phyloP scores from a whole-genome alignment of 2,329 filamentous ascomycete species.

The Phyllosticta citriasiana region DNA sequence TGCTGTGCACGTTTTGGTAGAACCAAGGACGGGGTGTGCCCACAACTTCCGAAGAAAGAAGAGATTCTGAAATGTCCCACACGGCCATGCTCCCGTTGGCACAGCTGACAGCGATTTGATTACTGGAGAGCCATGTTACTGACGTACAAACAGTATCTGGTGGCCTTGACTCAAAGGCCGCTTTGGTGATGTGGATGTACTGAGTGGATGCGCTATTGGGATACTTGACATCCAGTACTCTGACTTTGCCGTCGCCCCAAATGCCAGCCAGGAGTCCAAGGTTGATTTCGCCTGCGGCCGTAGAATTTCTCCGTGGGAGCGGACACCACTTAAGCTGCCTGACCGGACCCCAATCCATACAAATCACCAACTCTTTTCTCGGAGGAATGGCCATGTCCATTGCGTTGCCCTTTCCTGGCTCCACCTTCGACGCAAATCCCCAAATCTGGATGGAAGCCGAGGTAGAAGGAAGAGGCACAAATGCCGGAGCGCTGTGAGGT shows the following conservation, averaged over 20 bases:
- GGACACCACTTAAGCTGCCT: slow-evolving; percentile 49
- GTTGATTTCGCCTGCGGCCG: slow-evolving; percentile 19
- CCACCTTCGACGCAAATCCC: slow-evolving; percentile 36
- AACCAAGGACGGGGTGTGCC: slow-evolving; percentile 29
- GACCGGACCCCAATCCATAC: slow-evolving; percentile 47
- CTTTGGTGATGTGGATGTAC: slow-evolving; percentile 34
- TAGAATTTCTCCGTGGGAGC: slow-evolving; percentile 21
- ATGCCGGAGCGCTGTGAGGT: slow-evolving; percentile 25
- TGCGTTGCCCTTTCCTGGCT: slow-evolving; percentile 20
- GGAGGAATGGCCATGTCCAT: slow-evolving; percentile 38
- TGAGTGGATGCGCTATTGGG: slow-evolving; percentile 10
- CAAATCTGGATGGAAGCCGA: slow-evolving; percentile 49
- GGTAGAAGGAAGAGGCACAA: slow-evolving; percentile 18
- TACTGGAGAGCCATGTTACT: slow-evolving; percentile 47
- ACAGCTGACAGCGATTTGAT: slow-evolving; percentile 44
- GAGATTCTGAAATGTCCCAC: slow-evolving; percentile 36
- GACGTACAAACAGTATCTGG: slow-evolving; percentile 46
- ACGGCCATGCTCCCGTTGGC: slow-evolving; percentile 48
- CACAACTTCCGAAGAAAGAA: slow-evolving; percentile 19
- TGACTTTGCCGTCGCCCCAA: slow-evolving; percentile 48
- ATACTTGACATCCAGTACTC: slow-evolving; percentile 42
- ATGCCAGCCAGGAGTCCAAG: slow-evolving; percentile 47
- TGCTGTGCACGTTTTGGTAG: slow-evolving; percentile 34
- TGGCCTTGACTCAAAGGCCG: slow-evolving; percentile 41
- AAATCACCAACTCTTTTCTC: slow-evolving; percentile 40